phyloP scores from a whole-genome alignment of 768 basidiomycete genomes.

The Flagelloscypha sp. region DNA sequence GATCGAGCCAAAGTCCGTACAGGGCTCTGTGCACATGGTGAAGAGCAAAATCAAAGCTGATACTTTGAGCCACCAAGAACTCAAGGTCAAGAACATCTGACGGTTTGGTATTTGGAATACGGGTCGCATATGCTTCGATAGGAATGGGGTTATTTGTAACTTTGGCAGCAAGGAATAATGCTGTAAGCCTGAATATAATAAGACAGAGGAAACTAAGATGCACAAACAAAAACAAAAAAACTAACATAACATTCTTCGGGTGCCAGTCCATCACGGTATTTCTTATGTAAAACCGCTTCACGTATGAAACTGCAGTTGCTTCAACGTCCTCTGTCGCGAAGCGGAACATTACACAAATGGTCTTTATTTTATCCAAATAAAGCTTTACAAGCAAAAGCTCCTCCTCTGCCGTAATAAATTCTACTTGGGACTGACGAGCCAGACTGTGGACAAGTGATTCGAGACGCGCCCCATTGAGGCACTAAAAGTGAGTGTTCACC shows the following conservation, averaged over 20 bases:
- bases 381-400: constrained; percentile 84
- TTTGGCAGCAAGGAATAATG: constrained; percentile 92
- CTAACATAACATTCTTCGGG: constrained; percentile 96
- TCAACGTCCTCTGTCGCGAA: constrained; percentile 92
- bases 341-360: constrained; percentile 76
- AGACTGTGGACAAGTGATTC: constrained; percentile 33
- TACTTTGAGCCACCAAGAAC: constrained; percentile 90
- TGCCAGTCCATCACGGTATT: constrained; percentile 99
- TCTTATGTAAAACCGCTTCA: constrained; percentile 94
- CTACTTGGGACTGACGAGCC: constrained; percentile 65
- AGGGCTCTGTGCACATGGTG: constrained; percentile 87
- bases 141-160: constrained; percentile 94
- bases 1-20: constrained; percentile 83
- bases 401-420: constrained; percentile 74
- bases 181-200: constrained; percentile 65
- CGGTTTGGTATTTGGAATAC: constrained; percentile 73
- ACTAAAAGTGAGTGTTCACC: constrained; percentile 35
- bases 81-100: constrained; percentile 90
- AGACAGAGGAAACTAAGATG: constrained; percentile 4
- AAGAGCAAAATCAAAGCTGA: constrained; percentile 89
- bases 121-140: constrained; percentile 73
- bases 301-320: constrained; percentile 83
- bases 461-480: constrained; percentile 15
- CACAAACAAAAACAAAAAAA: constrained; percentile 5
- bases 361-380: constrained; percentile 80